phyloP scores from a whole-genome alignment of 805 yeast genomes.

The Saccharomycopsis babjevae region DNA sequence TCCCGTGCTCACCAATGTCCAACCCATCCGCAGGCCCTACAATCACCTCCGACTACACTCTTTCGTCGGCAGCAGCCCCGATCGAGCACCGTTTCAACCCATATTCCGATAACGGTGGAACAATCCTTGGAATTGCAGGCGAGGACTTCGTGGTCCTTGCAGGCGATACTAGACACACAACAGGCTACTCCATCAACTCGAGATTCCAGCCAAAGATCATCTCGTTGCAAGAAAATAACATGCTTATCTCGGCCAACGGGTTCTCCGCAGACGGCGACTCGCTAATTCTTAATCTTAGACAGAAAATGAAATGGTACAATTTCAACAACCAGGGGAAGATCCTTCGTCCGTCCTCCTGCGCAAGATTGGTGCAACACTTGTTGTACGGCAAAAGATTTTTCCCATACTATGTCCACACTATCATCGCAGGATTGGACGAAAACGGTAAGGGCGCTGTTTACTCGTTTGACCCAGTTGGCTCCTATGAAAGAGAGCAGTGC shows the following conservation, averaged over 20 bases:
- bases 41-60: constrained; percentile 57
- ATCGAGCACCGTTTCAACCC: constrained; percentile 92
- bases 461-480: constrained; percentile 96
- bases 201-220: constrained; percentile 87
- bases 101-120: constrained; percentile 92
- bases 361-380: constrained; percentile 82
- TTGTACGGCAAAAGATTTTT: constrained; percentile 89
- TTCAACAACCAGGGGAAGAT: constrained; percentile 69
- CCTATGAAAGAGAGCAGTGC: constrained; percentile 94
- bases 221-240: constrained; percentile 71
- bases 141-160: constrained; percentile 94
- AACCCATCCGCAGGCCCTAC: constrained; percentile 24
- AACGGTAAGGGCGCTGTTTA: constrained; percentile 88
- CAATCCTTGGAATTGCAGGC: constrained; percentile 95
- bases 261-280: constrained; percentile 93
- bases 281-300: constrained; percentile 60
- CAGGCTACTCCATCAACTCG: constrained; percentile 88
- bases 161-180: constrained; percentile 95
- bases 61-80: constrained; percentile 45
- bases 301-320: constrained; percentile 78
- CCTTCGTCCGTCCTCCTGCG: constrained; percentile 62
- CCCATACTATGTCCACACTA: constrained; percentile 94
- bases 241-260: constrained; percentile 87
- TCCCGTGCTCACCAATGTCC: not conserved
- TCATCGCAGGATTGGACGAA: constrained; percentile 83